These are phyloP conservation scores for Fraxinus xanthoxyloides DNA, from an alignment of 305 asterid species.

Conservation along the genomic window DNA sequence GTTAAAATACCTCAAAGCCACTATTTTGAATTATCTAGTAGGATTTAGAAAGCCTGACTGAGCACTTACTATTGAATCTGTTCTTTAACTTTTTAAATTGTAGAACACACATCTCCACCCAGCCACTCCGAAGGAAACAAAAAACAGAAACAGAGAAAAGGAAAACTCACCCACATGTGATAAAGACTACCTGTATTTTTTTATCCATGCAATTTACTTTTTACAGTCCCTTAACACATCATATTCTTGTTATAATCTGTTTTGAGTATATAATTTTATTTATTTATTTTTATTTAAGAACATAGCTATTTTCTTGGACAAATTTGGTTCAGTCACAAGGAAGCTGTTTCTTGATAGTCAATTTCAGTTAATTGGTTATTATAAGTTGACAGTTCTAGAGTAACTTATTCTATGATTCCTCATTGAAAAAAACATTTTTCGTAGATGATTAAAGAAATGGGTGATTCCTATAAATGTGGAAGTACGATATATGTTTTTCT, in stretches of 20 bases:
- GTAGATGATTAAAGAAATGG: background rate
- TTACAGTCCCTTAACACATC: background rate
- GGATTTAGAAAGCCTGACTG: background rate
- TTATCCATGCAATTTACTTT: background rate
- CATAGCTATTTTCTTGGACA: background rate
- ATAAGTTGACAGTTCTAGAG: background rate
- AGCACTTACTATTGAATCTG: background rate
- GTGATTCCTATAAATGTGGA: background rate
- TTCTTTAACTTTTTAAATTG: background rate
- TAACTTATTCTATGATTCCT: background rate
- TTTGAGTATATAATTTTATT: background rate
- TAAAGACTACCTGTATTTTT: background rate
- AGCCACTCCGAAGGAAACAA: background rate
- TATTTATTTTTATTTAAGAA: background rate
- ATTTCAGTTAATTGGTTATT: background rate
- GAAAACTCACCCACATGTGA: background rate
- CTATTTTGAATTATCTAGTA: background rate
- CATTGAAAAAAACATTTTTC: background rate
- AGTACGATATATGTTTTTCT: conserved; percentile 9
- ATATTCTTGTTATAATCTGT: background rate
- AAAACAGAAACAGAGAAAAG: background rate
- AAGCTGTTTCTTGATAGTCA: background rate
- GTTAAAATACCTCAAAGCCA: background rate
- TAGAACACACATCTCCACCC: background rate
- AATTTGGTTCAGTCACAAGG: background rate